Base-by-base conservation (phyloP, 176 grass and related monocot genomes). In the Oryza nivara region DNA sequence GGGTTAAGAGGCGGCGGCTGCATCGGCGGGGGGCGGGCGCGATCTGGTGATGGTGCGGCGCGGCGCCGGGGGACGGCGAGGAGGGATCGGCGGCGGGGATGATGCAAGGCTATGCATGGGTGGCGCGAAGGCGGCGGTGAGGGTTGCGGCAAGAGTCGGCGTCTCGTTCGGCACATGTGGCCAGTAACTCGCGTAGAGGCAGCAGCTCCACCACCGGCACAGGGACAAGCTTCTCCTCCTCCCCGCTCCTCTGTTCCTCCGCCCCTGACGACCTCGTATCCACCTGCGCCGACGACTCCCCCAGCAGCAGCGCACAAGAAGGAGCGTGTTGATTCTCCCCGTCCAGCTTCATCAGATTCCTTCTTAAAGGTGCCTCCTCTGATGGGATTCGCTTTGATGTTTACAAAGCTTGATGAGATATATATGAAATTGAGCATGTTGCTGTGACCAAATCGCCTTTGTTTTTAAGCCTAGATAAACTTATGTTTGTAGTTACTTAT, bases 71-170 rank as follows among this genome's bases (percentile, higher is more conserved):
- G 49, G 28, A 77, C 60, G 83, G 90, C 87, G 72, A 70, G 84
- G 87, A 96, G 91, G 94, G 78, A 86, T 88, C 80, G 88, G 76
- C 86, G 82, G 68, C 84, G 82, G 91, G 87, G 89, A 93, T 78
- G 89, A 92, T 93, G 95, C 92, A 80, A 69, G 87, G 87, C 88
- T 95, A 97, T 97, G 95, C 91, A 90, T 97, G 92, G 86, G 85
- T 70, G 89, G 88, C 73, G 89, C 83, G 79, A 92, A 90, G 90
- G 93, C 89, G 78, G 85, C 71, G 73, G 78, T 90, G 88, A 90
- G 83, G 85, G 74, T 51, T 82, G 86, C 60, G 88, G 76, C 76
- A 48, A 82, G 73, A 68, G 76, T 79, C 90, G 86, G 74, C 90
- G 80, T 81, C 85, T 72, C 67, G 84, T 90, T 65, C 91, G 87